phyloP scores from a whole-genome alignment of 768 basidiomycete species.

The Mrakia gelida region DNA sequence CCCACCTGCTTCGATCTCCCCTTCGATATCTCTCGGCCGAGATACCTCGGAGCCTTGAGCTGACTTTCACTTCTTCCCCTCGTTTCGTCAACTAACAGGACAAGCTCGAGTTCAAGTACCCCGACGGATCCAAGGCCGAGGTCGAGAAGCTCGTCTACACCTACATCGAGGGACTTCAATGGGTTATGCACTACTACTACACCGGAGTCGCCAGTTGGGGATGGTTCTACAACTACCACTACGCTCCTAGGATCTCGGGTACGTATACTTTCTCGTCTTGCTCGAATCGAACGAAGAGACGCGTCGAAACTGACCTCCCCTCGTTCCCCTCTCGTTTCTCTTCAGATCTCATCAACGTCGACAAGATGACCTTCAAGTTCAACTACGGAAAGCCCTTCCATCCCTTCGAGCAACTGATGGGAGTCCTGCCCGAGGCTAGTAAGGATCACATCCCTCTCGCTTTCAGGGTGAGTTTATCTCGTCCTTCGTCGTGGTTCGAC shows the following conservation, averaged over 20 bases:
- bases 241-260: slow-evolving; percentile 95
- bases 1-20: too few species aligned
- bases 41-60: not conserved
- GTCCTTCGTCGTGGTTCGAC: not conserved
- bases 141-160: slow-evolving; percentile 64
- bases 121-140: slow-evolving; percentile 56
- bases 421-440: slow-evolving; percentile 87
- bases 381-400: slow-evolving; percentile 81
- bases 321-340: not conserved
- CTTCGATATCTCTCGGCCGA: not conserved
- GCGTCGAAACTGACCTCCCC: slow-evolving; percentile 1
- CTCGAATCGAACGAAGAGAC: not conserved
- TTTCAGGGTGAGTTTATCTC: slow-evolving; percentile 59
- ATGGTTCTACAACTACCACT: slow-evolving; percentile 99
- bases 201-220: slow-evolving; percentile 95
- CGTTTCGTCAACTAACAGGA: slow-evolving; percentile 51
- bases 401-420: slow-evolving; percentile 96
- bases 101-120: slow-evolving; percentile 75
- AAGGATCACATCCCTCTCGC: slow-evolving; percentile 81
- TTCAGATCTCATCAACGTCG: slow-evolving; percentile 59
- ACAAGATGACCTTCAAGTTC: slow-evolving; percentile 78
- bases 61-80: not conserved
- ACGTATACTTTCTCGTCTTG: slow-evolving; percentile 37
- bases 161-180: slow-evolving; percentile 92
- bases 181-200: slow-evolving; percentile 99